Evolutionary conservation across 805 yeast genomes (phyloP).

Genomic region (Pichia exigua): DNA sequence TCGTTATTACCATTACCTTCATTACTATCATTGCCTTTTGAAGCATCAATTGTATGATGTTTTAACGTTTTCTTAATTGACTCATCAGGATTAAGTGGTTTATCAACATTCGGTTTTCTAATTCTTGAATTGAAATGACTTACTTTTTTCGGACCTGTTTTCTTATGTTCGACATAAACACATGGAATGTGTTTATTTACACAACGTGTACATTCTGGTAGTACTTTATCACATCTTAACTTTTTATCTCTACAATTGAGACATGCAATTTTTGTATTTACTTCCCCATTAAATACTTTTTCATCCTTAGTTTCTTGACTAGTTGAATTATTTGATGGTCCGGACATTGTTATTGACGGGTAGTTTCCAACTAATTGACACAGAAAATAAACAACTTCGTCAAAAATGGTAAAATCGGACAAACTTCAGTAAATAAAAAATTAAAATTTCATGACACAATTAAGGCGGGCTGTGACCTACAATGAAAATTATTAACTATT

Average conservation of each 20-base stretch:
- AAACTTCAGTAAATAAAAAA: too few relatives aligned
- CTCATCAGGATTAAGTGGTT: not conserved
- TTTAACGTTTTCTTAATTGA: not conserved
- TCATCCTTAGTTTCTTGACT: not conserved
- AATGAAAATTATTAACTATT: too few relatives aligned
- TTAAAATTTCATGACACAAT: too few relatives aligned
- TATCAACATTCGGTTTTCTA: not conserved
- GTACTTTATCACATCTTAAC: conserved; percentile 24
- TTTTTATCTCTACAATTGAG: conserved; percentile 25
- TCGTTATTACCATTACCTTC: not conserved
- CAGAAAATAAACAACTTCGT: too few relatives aligned
- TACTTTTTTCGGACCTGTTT: conserved; percentile 27
- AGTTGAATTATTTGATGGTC: not conserved
- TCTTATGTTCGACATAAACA: conserved; percentile 21
- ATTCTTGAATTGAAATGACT: not conserved
- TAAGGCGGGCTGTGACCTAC: too few relatives aligned
- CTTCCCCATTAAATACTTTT: conserved; percentile 1
- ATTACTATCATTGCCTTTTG: not conserved
- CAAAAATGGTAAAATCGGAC: too few relatives aligned
- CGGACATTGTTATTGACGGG: not conserved
- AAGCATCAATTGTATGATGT: not conserved
- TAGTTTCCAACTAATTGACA: too few relatives aligned
- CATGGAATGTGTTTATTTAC: conserved; percentile 15
- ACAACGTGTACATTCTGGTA: conserved; percentile 24
- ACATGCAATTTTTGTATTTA: conserved; percentile 25